A percentile compares a stretch with the other conserved stretches of the same genome.
These are phyloP conservation scores for Hortiboletus campestris DNA, from an alignment of 768 basidiomycete species.

Conservation along the genomic window DNA sequence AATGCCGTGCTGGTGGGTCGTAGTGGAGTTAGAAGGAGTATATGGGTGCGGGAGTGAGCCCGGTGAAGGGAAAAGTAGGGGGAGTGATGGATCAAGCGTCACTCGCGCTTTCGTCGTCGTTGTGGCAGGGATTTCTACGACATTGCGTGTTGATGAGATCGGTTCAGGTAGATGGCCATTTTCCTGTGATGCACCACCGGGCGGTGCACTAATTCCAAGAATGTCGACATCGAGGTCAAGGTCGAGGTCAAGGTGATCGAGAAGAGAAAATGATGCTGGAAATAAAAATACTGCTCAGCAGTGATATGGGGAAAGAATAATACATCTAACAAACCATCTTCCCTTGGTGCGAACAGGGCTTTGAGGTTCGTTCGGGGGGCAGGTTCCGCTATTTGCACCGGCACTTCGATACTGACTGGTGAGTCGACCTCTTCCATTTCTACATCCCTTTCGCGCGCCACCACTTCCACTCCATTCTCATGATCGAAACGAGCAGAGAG, in stretches of 20 bases:
- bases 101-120: slow-evolving; percentile 17
- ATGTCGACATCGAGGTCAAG: slow-evolving; percentile 67
- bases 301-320: neutral
- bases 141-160: slow-evolving; percentile 1
- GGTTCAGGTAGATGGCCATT: neutral
- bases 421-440: slow-evolving; percentile 11
- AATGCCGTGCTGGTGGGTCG: slow-evolving; percentile 17
- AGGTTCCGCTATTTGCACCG: neutral
- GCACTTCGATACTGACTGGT: neutral
- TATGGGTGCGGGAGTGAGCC: slow-evolving; percentile 19
- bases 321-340: slow-evolving; percentile 49
- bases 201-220: slow-evolving; percentile 22
- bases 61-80: slow-evolving; percentile 62
- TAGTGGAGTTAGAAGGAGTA: slow-evolving; percentile 8
- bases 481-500: neutral
- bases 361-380: slow-evolving; percentile 47
- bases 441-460: slow-evolving; percentile 2
- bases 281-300: neutral
- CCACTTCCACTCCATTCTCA: neutral
- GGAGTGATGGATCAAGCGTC: slow-evolving; percentile 50
- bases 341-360: slow-evolving; percentile 70
- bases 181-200: slow-evolving; percentile 2
- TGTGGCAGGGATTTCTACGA: slow-evolving; percentile 1
- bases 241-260: slow-evolving; percentile 71
- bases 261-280: slow-evolving; percentile 69